Percentiles rank a stretch among this genome's conserved stretches.
These are phyloP conservation scores for Lentinula raphanica DNA, from an alignment of 768 basidiomycete genomes.

Conservation along the genomic window DNA sequence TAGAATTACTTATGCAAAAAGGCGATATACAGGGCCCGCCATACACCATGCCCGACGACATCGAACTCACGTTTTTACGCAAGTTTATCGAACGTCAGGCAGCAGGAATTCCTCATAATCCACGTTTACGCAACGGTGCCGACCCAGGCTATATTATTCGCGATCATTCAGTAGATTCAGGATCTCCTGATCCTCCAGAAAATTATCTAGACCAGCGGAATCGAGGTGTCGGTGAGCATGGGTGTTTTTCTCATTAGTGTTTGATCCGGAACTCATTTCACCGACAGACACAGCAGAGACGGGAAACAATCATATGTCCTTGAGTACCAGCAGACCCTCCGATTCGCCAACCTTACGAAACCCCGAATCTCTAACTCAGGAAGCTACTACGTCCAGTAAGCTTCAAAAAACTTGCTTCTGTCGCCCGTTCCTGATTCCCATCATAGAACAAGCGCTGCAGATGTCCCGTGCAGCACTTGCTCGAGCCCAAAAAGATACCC, in stretches of 20 bases:
- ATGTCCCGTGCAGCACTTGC: conserved; percentile 54
- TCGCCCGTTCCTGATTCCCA: conserved; percentile 10
- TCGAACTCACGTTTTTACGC: conserved; percentile 72
- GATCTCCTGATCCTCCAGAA: conserved; percentile 46
- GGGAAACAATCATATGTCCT: conserved; percentile 21
- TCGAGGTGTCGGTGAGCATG: conserved; percentile 20
- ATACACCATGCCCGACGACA: conserved; percentile 73
- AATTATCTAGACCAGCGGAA: conserved; percentile 25
- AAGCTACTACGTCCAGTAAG: conserved; percentile 59
- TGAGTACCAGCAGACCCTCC: conserved; percentile 32
- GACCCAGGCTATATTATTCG: conserved; percentile 34
- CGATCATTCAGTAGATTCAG: conserved; percentile 41
- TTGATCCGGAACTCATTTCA: conserved; percentile 8
- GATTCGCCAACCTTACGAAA: conserved; percentile 47
- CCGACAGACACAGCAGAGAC: conserved; percentile 3
- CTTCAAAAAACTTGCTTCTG: conserved; percentile 7
- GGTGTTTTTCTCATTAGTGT: conserved; percentile 4
- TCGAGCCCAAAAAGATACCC: conserved; percentile 65
- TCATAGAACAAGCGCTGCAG: conserved; percentile 55
- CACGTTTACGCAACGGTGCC: conserved; percentile 59
- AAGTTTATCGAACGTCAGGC: conserved; percentile 80
- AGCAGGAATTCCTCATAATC: conserved; percentile 73
- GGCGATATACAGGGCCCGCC: conserved; percentile 83
- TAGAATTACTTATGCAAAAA: conserved; percentile 83
- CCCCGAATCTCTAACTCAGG: conserved; percentile 50